Conservation (phyloP, 169 alveolate genomes). For the Plasmodium fragile region DNA sequence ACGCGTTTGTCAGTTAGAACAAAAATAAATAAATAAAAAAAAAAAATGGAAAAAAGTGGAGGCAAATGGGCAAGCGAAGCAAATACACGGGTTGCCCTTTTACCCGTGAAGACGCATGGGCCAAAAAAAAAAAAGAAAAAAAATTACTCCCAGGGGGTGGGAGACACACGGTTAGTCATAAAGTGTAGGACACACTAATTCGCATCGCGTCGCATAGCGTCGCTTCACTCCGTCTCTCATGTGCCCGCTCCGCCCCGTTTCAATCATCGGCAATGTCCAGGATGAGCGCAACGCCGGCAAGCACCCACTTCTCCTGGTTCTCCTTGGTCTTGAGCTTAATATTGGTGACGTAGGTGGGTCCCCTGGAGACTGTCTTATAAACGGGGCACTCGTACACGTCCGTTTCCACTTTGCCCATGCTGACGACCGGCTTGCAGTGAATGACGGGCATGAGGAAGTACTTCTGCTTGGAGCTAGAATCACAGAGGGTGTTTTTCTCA, state of each 20-base stretch:
- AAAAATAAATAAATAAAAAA: background rate
- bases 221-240: too few species aligned
- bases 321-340: conserved; percentile 95
- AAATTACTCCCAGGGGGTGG: background rate
- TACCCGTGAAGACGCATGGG: background rate
- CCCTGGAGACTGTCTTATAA: conserved; percentile 94
- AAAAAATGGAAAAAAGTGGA: background rate
- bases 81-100: background rate
- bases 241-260: conserved; percentile 79
- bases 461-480: conserved; percentile 95
- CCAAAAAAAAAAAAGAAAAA: background rate
- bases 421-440: conserved; percentile 92
- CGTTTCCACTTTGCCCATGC: conserved; percentile 88
- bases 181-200: background rate
- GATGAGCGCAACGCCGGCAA: conserved; percentile 97
- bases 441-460: conserved; percentile 96
- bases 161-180: background rate
- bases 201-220: background rate
- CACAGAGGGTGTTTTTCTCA: conserved; percentile 91
- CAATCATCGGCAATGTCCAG: conserved; percentile 95
- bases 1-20: conserved; percentile 1
- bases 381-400: conserved; percentile 94
- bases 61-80: background rate
- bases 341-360: conserved; percentile 94
- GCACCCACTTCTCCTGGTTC: conserved; percentile 95